Conservation (phyloP, 257 asterid species). For the Fraxinus pennsylvanica region DNA sequence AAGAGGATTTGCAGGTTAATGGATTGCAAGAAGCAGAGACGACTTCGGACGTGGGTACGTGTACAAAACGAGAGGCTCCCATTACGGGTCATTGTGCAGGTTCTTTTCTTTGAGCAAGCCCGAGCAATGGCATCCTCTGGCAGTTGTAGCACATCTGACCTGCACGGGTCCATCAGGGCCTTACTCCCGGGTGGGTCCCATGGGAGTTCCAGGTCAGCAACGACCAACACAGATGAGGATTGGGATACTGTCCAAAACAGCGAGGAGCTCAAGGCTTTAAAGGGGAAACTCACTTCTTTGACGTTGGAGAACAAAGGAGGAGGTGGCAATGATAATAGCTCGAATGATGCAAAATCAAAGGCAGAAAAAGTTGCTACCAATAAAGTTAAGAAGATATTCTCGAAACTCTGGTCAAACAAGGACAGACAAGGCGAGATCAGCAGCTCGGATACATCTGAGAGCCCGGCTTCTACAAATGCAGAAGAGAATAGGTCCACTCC, state of each 20-base stretch:
- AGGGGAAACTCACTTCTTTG: slow-evolving; percentile 59
- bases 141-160: slow-evolving; percentile 51
- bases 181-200: slow-evolving; percentile 54
- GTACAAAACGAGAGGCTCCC: slow-evolving; percentile 88
- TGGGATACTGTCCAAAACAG: slow-evolving; percentile 70
- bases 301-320: slow-evolving; percentile 44
- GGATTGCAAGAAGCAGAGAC: slow-evolving; percentile 79
- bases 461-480: slow-evolving; percentile 71
- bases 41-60: no score
- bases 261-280: slow-evolving; percentile 68
- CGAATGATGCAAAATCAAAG: slow-evolving; percentile 32
- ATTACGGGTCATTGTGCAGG: slow-evolving; percentile 73
- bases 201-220: slow-evolving; percentile 75
- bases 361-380: slow-evolving; percentile 43
- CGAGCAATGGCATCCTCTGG: slow-evolving; percentile 48
- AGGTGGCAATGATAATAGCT: slow-evolving; percentile 16
- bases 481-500: slow-evolving; percentile 69
- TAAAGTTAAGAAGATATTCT: slow-evolving; percentile 60
- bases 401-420: slow-evolving; percentile 78
- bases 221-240: slow-evolving; percentile 81
- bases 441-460: slow-evolving; percentile 83
- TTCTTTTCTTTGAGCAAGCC: slow-evolving; percentile 76
- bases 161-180: slow-evolving; percentile 45
- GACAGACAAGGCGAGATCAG: slow-evolving; percentile 69
- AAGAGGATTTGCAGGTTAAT: slow-evolving; percentile 70